Evolutionary conservation across 2,329 filamentous ascomycete species (phyloP).

Genomic region (Thermoascus crustaceus): DNA sequence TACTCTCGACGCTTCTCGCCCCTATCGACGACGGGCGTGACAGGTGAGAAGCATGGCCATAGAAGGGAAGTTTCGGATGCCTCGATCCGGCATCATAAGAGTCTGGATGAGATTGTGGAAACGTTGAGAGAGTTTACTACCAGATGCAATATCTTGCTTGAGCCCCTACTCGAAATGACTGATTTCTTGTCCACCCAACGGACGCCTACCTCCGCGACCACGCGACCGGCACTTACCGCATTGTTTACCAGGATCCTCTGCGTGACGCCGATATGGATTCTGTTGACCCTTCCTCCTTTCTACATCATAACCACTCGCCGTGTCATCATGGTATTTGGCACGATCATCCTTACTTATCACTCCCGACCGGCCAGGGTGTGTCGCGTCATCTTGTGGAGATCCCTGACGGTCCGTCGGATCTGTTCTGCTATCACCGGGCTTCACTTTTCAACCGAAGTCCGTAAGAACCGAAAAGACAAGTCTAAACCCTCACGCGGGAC

Average conservation of each 20-base stretch:
- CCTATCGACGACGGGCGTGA: slow-evolving; percentile 75
- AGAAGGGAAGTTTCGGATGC: slow-evolving; percentile 50
- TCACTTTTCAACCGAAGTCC: slow-evolving; percentile 52
- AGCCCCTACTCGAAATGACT: slow-evolving; percentile 79
- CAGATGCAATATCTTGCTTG: slow-evolving; percentile 82
- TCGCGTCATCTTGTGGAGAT: slow-evolving; percentile 84
- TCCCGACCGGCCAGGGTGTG: slow-evolving; percentile 77
- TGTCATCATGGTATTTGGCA: slow-evolving; percentile 77
- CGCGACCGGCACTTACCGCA: slow-evolving; percentile 77
- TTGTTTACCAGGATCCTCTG: slow-evolving; percentile 84
- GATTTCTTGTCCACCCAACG: slow-evolving; percentile 89
- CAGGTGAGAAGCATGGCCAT: slow-evolving; percentile 53
- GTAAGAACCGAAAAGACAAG: slow-evolving; percentile 16
- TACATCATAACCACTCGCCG: slow-evolving; percentile 80
- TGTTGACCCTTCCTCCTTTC: slow-evolving; percentile 71
- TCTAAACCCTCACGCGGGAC: slow-evolving; percentile 19
- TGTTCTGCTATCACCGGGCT: slow-evolving; percentile 73
- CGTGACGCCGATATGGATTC: slow-evolving; percentile 80
- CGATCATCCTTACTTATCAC: slow-evolving; percentile 83
- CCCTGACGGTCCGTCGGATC: slow-evolving; percentile 60
- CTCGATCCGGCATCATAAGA: slow-evolving; percentile 77
- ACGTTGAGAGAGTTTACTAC: slow-evolving; percentile 84
- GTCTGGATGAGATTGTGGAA: slow-evolving; percentile 91
- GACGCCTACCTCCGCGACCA: slow-evolving; percentile 85
- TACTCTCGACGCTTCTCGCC: slow-evolving; percentile 85